These are phyloP conservation scores for Parachaetomium inaequale DNA, from an alignment of 495 filamentous ascomycete species.

Conservation along the genomic window DNA sequence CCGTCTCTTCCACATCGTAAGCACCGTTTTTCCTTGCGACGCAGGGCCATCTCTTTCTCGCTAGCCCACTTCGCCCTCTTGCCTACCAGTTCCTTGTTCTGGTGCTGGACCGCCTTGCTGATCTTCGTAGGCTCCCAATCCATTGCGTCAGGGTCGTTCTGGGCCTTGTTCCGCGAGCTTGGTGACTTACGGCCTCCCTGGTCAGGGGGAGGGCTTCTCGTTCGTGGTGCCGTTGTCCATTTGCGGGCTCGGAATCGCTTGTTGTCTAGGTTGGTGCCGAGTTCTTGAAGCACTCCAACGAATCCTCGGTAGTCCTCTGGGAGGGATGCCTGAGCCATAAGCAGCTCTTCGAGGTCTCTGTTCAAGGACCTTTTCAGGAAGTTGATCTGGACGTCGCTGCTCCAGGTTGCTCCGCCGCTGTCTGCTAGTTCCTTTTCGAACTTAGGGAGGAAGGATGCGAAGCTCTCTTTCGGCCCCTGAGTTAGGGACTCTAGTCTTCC, in stretches of 20 bases:
- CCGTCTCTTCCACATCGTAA: background rate
- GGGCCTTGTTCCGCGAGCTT: background rate
- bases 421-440: background rate
- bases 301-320: background rate
- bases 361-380: background rate
- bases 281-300: background rate
- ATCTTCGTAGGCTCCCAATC: background rate
- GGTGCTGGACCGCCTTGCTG: background rate
- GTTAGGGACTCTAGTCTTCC: too few relatives aligned
- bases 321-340: background rate
- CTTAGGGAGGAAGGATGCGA: too few relatives aligned
- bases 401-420: background rate
- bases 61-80: background rate
- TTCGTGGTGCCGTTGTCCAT: too few relatives aligned
- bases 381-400: background rate
- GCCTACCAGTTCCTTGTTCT: background rate
- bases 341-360: background rate
- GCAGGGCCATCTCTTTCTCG: background rate
- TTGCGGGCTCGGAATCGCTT: background rate
- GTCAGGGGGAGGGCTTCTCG: too few relatives aligned
- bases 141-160: background rate
- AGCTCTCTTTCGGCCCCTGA: too few relatives aligned
- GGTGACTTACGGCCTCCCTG: background rate
- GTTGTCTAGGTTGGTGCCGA: background rate
- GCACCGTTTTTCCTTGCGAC: background rate